These are phyloP conservation scores for Aspergillus steynii DNA, from an alignment of 495 filamentous ascomycete species.

Conservation along the genomic window DNA sequence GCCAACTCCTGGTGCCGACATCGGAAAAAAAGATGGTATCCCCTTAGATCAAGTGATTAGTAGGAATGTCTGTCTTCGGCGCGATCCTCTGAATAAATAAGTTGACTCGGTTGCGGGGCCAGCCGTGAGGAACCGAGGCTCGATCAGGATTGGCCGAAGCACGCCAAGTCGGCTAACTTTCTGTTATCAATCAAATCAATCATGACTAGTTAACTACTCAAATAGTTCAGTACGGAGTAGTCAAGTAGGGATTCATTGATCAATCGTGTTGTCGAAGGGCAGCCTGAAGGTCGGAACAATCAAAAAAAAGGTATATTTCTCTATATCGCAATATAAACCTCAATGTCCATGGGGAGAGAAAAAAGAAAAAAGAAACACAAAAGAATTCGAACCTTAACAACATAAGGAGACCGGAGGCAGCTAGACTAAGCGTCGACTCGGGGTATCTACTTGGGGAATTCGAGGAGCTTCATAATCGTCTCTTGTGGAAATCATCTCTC, in stretches of 20 bases:
- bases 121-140: slow-evolving; percentile 6
- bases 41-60: neutral
- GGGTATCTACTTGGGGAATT: slow-evolving; percentile 52
- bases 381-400: slow-evolving; percentile 16
- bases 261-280: no score
- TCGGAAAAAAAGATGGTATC: slow-evolving; percentile 12
- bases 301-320: neutral
- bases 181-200: neutral
- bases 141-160: slow-evolving; percentile 5
- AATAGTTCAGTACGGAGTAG: no score
- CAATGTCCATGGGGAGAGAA: slow-evolving; percentile 1
- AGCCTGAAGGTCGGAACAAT: no score
- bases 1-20: slow-evolving; percentile 67
- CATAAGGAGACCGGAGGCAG: slow-evolving; percentile 42
- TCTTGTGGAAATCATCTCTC: slow-evolving; percentile 41
- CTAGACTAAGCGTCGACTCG: slow-evolving; percentile 55
- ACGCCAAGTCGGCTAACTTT: slow-evolving; percentile 9
- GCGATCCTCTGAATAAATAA: neutral
- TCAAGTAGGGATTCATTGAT: no score
- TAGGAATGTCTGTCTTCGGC: neutral
- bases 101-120: slow-evolving; percentile 9
- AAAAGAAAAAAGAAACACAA: slow-evolving; percentile 3
- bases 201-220: neutral
- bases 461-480: slow-evolving; percentile 50
- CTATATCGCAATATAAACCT: neutral